Conservation (phyloP, 179 eudicot species). For the Beta lomatogona region DNA sequence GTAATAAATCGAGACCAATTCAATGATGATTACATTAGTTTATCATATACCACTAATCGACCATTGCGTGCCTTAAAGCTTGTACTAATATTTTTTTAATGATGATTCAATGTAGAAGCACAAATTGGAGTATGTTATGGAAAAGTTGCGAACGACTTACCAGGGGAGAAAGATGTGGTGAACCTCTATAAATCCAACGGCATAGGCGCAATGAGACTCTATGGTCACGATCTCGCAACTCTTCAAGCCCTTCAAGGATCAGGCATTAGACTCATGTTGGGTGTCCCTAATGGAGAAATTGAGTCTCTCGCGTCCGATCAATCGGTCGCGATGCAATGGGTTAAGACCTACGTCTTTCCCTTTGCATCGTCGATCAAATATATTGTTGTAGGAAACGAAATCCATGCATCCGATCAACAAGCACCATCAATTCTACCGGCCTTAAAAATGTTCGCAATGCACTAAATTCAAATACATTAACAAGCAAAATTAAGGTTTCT, state of each 20-base stretch:
- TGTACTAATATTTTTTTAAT: neutral
- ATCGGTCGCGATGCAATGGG: slow-evolving; percentile 31
- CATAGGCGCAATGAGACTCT: slow-evolving; percentile 48
- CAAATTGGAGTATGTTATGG: slow-evolving; percentile 58
- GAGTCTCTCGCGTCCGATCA: slow-evolving; percentile 25
- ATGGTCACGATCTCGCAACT: slow-evolving; percentile 31
- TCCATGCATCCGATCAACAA: slow-evolving; percentile 24
- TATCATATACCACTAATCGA: neutral
- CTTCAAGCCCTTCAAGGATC: slow-evolving; percentile 60
- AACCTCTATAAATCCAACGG: slow-evolving; percentile 45
- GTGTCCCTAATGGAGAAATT: slow-evolving; percentile 30
- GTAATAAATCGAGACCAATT: too few species aligned
- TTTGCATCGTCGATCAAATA: slow-evolving; percentile 35
- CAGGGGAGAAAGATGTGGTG: slow-evolving; percentile 40
- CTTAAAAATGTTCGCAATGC: slow-evolving; percentile 41
- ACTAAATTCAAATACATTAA: slow-evolving; percentile 18
- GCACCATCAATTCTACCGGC: slow-evolving; percentile 40
- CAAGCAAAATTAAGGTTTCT: slow-evolving; percentile 29
- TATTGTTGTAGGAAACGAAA: slow-evolving; percentile 54
- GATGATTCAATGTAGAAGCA: slow-evolving; percentile 38
- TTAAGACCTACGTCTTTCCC: slow-evolving; percentile 28
- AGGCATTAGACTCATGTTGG: slow-evolving; percentile 45
- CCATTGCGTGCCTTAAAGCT: neutral
- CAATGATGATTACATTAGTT: neutral
- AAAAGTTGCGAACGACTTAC: slow-evolving; percentile 44